Conservation (phyloP, 1,139 yeast genomes). For the Pichia sp. region DNA sequence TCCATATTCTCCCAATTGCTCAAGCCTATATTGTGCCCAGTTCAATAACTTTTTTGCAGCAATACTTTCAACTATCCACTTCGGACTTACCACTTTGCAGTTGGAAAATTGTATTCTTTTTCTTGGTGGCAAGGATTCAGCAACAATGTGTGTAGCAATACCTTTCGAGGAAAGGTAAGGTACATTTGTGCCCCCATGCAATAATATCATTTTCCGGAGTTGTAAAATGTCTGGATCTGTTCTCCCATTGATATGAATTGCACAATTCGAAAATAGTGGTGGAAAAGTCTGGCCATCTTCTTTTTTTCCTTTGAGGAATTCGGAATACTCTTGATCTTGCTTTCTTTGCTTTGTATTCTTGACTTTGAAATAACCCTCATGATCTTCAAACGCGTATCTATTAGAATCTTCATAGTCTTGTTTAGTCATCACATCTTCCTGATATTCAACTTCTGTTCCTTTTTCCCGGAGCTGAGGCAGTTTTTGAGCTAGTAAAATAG, state of each 20-base stretch:
- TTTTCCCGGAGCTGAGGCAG: not conserved
- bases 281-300: constrained; percentile 20
- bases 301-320: constrained; percentile 41
- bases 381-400: constrained; percentile 61
- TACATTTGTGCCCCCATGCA: constrained; percentile 77
- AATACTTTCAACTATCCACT: constrained; percentile 74
- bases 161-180: constrained; percentile 67
- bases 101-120: constrained; percentile 62
- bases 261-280: constrained; percentile 57
- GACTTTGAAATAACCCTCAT: constrained; percentile 60
- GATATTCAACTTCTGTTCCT: not conserved
- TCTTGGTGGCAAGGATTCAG: constrained; percentile 72
- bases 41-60: constrained; percentile 44
- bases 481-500: constrained; percentile 14
- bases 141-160: constrained; percentile 78
- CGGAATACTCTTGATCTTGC: constrained; percentile 52
- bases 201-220: constrained; percentile 63
- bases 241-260: constrained; percentile 78
- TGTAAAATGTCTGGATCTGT: constrained; percentile 74
- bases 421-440: constrained; percentile 3
- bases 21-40: constrained; percentile 66
- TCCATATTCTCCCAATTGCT: constrained; percentile 17
- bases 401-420: constrained; percentile 30
- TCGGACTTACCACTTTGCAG: constrained; percentile 73
- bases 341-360: constrained; percentile 65